A percentile compares a stretch with the other conserved stretches of the same genome.
Evolutionary conservation across 805 yeast genomes (phyloP).

Genomic region (Saccharomycopsis fermentans): DNA sequence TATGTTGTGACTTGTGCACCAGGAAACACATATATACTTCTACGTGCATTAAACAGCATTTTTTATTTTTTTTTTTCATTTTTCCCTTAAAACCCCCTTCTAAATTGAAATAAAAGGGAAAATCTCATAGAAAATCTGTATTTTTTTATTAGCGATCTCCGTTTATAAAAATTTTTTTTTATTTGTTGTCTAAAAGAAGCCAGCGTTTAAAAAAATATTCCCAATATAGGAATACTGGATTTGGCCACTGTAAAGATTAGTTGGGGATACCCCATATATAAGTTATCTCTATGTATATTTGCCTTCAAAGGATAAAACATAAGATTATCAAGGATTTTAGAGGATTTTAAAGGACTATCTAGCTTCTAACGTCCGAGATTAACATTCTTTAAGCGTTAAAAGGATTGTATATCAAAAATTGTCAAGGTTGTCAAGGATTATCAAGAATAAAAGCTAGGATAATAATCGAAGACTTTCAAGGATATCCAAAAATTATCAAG

Average conservation of each 20-base stretch:
- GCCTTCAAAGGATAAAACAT: too few relatives aligned
- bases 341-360: too few relatives aligned
- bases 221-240: neutral
- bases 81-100: neutral
- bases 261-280: neutral
- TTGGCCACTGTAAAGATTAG: neutral
- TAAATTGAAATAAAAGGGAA: neutral
- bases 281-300: too few relatives aligned
- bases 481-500: too few relatives aligned
- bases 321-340: too few relatives aligned
- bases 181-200: neutral
- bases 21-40: too few relatives aligned
- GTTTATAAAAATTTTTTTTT: neutral
- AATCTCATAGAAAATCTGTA: neutral
- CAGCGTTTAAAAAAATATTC: neutral
- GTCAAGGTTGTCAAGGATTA: too few relatives aligned
- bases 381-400: too few relatives aligned
- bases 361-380: too few relatives aligned
- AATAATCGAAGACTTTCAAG: too few relatives aligned
- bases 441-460: too few relatives aligned
- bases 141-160: neutral
- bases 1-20: neutral
- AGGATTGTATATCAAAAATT: too few relatives aligned
- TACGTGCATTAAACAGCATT: neutral
- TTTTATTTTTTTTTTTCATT: neutral